Base-by-base conservation (phyloP, 768 basidiomycete genomes). In the Phanerodontia chrysosporium region DNA sequence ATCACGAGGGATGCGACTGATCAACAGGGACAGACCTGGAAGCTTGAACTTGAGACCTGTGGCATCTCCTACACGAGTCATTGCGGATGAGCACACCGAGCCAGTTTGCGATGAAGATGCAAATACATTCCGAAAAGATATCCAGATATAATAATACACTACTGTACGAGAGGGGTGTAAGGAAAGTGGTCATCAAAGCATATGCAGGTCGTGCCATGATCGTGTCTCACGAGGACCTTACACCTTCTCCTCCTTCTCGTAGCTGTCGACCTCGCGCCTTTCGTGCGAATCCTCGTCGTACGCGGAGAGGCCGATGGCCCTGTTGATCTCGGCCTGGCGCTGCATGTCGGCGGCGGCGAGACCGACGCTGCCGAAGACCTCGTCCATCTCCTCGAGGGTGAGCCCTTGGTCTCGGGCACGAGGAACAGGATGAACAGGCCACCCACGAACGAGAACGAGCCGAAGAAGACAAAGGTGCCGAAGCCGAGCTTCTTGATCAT, bases 391-490 rank as follows among this genome's bases (percentile, higher is more conserved):
- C 67, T 92, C 89, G 48, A 91, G 76, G 2, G 83, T 81, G 3
- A 87, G 76, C 83, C 85, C 73, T 89, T 89, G 16, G 86, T 88
- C 73, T 88, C 85, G n/a, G 86, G 86, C 1, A 85, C 86, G 45
- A 85, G 79, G 74, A 86, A 80, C 64, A 83, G 65, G 65, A 91
- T 74, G 71, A 89, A 87, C 18, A 87, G 57, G 21, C 83, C 85
- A 51, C 88, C 89, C 46, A 88, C 54, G 68, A 89, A 74, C 0
- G 87, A 87, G 72, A 89, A 84, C 9, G 76, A 83, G 45, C 87
- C 87, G 68, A 90, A 90, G 75, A 90, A 86, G 45, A 92, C 77
- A 66, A 90, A 90, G 1, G 89, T 90, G 12, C 86, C 86, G 67
- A 82, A 90, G 22, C 79, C 73, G 35, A 89, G 75, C 53, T 85